Evolutionary conservation across 768 basidiomycete species (phyloP), one percentile per base, ranked within the genome.

Genomic region (Russula abietina): DNA sequence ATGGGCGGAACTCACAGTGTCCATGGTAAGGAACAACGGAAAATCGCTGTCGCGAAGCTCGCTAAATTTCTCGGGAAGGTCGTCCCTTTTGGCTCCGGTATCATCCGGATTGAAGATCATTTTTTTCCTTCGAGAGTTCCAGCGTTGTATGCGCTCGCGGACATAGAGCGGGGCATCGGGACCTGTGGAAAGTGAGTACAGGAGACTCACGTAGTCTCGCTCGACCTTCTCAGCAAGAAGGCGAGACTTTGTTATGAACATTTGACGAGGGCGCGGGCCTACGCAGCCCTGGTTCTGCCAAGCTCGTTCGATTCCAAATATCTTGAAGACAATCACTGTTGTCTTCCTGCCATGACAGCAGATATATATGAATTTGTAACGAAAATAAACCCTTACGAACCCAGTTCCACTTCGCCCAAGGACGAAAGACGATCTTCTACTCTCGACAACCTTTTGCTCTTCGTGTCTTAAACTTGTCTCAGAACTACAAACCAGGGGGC

Each of bases 311-410:
- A 88, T 81, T 2, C 81, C 79, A 1, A 89, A 76, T 80, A 90
- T 89, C 70, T 87, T 89, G 75, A 85, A 87, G 0, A 90, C 74
- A 79, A 90, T 88, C 0, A 87, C 85, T 0, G 88, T 89, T 0
- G 86, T 89, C 78, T 89, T 89, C 0, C 88, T 88, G 38, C 28
- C 17, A 67, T 7, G 26, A 19, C 0, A 10, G 22, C 3, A 22
- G 14, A 36, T 17, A 46, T 19, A 28, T n/a, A 41, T 16, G 17
- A 16, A 22, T 46, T 6, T 26, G 22, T 17, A 30, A 50, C 22
- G 36, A 55, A 2, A 17, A 38, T 10, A 5, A 30, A 43, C 14
- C 8, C 1, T 7, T 11, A 59, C 78, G 14, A 67, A 87, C 88
- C 88, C 88, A 0, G 88, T 89, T 3, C 88, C 88, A 68, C 87